These are phyloP conservation scores for Dactylorhiza incarnata DNA, from an alignment of 106 monocot species.

Conservation along the genomic window DNA sequence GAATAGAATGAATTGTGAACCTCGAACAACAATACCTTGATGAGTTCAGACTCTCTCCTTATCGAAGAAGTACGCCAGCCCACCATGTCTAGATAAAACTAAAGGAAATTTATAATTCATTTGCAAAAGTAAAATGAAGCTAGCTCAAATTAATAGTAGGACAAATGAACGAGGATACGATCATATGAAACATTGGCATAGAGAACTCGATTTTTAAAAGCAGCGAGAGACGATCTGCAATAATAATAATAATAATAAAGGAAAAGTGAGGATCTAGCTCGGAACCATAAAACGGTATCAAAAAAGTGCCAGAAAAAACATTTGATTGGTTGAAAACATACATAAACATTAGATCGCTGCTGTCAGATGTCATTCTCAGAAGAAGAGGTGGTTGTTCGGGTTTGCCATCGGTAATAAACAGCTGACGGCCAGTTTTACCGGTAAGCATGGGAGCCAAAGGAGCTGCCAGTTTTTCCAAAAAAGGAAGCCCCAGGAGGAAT, in stretches of 20 bases:
- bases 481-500: constrained; percentile 74
- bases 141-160: background rate
- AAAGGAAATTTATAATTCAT: constrained; percentile 28
- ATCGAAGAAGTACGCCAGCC: constrained; percentile 99
- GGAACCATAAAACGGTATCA: background rate
- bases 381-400: constrained; percentile 78
- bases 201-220: constrained; percentile 57
- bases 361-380: constrained; percentile 81
- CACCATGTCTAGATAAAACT: constrained; percentile 73
- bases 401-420: constrained; percentile 90
- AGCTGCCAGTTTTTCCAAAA: constrained; percentile 90
- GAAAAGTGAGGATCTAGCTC: background rate
- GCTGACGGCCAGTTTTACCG: constrained; percentile 77
- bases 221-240: constrained; percentile 77
- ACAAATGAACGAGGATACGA: constrained; percentile 58
- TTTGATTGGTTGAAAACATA: constrained; percentile 20
- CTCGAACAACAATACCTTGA: constrained; percentile 42
- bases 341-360: constrained; percentile 73
- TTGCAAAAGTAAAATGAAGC: background rate
- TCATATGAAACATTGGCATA: constrained; percentile 99
- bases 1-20: no score
- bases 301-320: background rate
- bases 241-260: constrained; percentile 15
- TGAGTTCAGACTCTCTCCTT: constrained; percentile 81
- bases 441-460: constrained; percentile 71